phyloP scores from a whole-genome alignment of 495 filamentous ascomycete species.

The Chaetomidium leptoderma region DNA sequence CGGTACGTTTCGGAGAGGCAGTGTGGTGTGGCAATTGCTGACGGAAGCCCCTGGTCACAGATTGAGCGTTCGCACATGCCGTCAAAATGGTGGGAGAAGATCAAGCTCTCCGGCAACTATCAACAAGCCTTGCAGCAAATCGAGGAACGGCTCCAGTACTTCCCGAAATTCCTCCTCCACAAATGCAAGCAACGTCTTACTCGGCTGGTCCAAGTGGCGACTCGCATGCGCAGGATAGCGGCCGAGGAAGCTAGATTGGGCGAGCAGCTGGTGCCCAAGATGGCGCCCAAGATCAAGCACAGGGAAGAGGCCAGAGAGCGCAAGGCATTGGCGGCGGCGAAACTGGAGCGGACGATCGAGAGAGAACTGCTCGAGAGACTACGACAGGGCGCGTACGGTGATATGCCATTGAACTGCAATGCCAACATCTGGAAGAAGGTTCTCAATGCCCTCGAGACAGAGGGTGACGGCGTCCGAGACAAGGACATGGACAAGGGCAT shows the following conservation, averaged over 20 bases:
- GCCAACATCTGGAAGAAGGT: slow-evolving; percentile 98
- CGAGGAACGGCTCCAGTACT: slow-evolving; percentile 85
- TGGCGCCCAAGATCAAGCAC: slow-evolving; percentile 87
- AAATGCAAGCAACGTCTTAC: slow-evolving; percentile 98
- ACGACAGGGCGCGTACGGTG: slow-evolving; percentile 89
- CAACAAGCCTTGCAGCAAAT: slow-evolving; percentile 77
- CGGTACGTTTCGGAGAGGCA: slow-evolving; percentile 42
- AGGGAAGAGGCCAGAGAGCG: slow-evolving; percentile 87
- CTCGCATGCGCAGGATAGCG: slow-evolving; percentile 76
- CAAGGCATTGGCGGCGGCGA: slow-evolving; percentile 89
- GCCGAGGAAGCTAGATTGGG: slow-evolving; percentile 88
- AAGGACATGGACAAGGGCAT: slow-evolving; percentile 80
- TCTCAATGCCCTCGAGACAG: slow-evolving; percentile 78
- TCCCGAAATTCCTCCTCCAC: slow-evolving; percentile 91
- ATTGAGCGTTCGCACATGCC: slow-evolving; percentile 83
- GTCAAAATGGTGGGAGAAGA: slow-evolving; percentile 89
- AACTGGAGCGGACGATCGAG: slow-evolving; percentile 94
- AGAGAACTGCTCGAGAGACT: slow-evolving; percentile 89
- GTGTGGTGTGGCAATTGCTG: background rate
- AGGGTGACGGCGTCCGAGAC: slow-evolving; percentile 78
- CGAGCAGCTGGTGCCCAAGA: slow-evolving; percentile 79
- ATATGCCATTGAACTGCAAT: slow-evolving; percentile 89
- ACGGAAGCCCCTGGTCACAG: slow-evolving; percentile 8
- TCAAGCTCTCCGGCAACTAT: slow-evolving; percentile 87
- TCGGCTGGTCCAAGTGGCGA: slow-evolving; percentile 85